Conservation (phyloP, 768 basidiomycete genomes). For the Leucocoprinus sp. region DNA sequence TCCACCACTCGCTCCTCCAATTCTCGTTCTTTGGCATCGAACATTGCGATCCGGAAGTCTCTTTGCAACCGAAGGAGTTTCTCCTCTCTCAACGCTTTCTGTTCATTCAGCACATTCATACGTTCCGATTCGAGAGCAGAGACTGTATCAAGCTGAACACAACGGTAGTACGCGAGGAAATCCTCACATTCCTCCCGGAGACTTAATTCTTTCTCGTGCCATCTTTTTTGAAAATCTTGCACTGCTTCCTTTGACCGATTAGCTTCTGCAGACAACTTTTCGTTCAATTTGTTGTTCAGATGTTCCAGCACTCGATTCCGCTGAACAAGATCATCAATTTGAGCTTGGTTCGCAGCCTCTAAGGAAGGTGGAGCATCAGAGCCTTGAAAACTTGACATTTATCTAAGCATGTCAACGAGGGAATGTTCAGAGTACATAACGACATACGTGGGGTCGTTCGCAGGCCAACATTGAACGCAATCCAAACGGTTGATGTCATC, state of each 20-base stretch:
- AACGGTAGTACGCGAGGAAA: constrained; percentile 53
- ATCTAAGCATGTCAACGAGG: background rate
- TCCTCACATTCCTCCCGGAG: constrained; percentile 61
- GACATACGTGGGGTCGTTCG: background rate
- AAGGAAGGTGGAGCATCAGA: constrained; percentile 33
- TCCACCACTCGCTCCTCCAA: constrained; percentile 45
- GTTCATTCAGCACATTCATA: constrained; percentile 41
- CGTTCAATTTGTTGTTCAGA: constrained; percentile 44
- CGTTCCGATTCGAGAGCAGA: constrained; percentile 49
- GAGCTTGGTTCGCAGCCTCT: constrained; percentile 52
- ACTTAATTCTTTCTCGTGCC: constrained; percentile 35
- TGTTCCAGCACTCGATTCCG: constrained; percentile 59
- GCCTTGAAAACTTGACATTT: background rate
- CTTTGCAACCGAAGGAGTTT: constrained; percentile 51
- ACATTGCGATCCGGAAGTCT: constrained; percentile 61
- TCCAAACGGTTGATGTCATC: too few species aligned
- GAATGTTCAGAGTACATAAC: background rate
- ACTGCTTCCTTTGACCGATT: constrained; percentile 34
- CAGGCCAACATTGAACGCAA: too few species aligned
- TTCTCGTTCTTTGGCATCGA: constrained; percentile 54
- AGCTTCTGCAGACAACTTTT: constrained; percentile 37
- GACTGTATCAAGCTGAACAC: constrained; percentile 52
- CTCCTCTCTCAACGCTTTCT: constrained; percentile 46
- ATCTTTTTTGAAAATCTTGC: constrained; percentile 36
- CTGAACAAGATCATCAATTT: constrained; percentile 69